phyloP scores from a whole-genome alignment of 345 rosid genomes.

The Brassica juncea region DNA sequence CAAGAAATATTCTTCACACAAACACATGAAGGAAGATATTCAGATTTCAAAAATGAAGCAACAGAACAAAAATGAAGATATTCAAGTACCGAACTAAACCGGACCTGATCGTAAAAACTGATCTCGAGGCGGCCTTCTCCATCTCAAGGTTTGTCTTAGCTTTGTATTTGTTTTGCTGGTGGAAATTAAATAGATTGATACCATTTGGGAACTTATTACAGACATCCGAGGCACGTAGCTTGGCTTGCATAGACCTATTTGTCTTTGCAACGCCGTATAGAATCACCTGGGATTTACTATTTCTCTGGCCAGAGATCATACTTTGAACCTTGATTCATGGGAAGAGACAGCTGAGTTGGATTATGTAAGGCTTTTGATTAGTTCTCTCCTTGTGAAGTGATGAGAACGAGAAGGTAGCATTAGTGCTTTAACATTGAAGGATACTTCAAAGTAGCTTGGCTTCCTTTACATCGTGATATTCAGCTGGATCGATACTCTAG shows the following conservation, averaged over 20 bases:
- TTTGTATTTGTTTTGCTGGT: too few relatives aligned
- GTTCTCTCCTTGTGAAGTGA: conserved; percentile 22
- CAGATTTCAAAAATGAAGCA: neutral
- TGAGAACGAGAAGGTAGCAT: conserved; percentile 59
- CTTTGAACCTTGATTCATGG: conserved; percentile 80
- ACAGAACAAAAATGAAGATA: too few relatives aligned
- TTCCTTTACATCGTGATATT: conserved; percentile 95
- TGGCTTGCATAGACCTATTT: conserved; percentile 94
- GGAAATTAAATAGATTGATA: too few relatives aligned
- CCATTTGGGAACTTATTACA: conserved; percentile 31
- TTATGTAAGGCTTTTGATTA: conserved; percentile 54
- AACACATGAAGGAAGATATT: too few relatives aligned
- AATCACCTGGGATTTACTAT: conserved; percentile 92
- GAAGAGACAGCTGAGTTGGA: conserved; percentile 86
- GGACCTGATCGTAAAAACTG: neutral
- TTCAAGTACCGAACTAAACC: neutral
- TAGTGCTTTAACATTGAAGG: conserved; percentile 55
- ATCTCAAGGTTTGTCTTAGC: conserved; percentile 57
- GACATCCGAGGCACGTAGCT: conserved; percentile 84
- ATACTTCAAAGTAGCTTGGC: conserved; percentile 77
- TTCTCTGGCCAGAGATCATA: conserved; percentile 72
- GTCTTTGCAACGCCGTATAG: conserved; percentile 97
- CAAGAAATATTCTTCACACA: neutral
- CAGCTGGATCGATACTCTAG: conserved; percentile 95
- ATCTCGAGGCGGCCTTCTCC: conserved; percentile 75